A percentile compares a stretch with the other conserved stretches of the same genome.
These are phyloP conservation scores for Corymbia citriodora DNA, from an alignment of 441 rosid genomes.

Conservation along the genomic window DNA sequence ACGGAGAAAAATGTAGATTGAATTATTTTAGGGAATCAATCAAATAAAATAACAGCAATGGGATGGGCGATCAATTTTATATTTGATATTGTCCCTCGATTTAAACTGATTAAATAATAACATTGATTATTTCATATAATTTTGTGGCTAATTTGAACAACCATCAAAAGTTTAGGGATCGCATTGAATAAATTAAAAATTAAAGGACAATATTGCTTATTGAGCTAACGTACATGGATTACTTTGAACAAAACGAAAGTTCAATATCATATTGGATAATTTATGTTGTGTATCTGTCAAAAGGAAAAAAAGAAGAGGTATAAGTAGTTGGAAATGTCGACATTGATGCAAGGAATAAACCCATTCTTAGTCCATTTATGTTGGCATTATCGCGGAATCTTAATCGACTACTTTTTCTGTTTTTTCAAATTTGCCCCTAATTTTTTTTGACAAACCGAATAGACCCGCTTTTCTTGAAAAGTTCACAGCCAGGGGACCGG, in stretches of 20 bases:
- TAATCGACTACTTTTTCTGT: background rate
- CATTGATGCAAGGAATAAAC: background rate
- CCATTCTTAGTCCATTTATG: background rate
- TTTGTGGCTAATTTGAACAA: accelerated
- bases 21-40: background rate
- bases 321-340: background rate
- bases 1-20: background rate
- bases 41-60: background rate
- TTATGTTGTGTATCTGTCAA: background rate
- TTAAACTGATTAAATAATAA: background rate
- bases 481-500: background rate
- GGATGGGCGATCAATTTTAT: background rate
- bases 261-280: too few species aligned
- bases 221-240: accelerated
- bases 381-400: background rate
- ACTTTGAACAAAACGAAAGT: too few species aligned
- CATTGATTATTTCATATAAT: background rate
- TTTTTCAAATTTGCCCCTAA: background rate
- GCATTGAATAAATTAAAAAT: too few species aligned
- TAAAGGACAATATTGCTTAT: accelerated
- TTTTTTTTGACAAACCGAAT: background rate
- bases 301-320: background rate
- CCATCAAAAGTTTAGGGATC: accelerated
- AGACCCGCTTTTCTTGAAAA: background rate
- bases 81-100: background rate